Evolutionary conservation across 352 stramenopile genomes (phyloP).

Genomic region (Phytophthora pisi): DNA sequence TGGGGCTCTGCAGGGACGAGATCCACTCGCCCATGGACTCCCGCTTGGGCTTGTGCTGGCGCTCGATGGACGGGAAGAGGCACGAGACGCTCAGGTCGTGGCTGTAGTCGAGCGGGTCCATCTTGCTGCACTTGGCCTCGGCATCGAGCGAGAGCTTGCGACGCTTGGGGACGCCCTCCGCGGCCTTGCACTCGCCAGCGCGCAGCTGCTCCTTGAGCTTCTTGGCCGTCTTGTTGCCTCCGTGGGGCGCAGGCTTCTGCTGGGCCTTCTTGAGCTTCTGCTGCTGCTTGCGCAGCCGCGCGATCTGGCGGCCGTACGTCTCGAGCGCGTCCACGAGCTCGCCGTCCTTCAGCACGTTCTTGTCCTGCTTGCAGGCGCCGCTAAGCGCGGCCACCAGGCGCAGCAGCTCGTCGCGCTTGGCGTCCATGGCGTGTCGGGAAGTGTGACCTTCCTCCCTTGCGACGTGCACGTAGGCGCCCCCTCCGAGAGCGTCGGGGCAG

Average conservation of each 20-base stretch:
- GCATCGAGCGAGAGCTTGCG: constrained; percentile 48
- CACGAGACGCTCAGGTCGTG: constrained; percentile 19
- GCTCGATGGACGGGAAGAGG: constrained; percentile 43
- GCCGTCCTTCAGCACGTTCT: constrained; percentile 71
- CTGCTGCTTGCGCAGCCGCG: constrained; percentile 44
- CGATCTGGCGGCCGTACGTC: constrained; percentile 57
- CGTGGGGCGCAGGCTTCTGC: constrained; percentile 18
- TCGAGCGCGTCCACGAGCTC: constrained; percentile 72
- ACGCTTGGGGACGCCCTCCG: constrained; percentile 40
- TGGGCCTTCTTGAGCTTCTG: constrained; percentile 27
- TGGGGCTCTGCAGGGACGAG: constrained; percentile 29
- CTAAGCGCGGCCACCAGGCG: constrained; percentile 67
- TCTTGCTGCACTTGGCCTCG: constrained; percentile 18
- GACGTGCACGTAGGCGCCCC: no score
- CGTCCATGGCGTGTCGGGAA: constrained; percentile 13
- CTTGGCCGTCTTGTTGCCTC: constrained; percentile 40
- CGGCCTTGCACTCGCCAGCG: constrained; percentile 28
- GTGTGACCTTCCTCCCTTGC: not conserved
- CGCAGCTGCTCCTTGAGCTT: constrained; percentile 44
- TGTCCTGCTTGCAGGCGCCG: constrained; percentile 58
- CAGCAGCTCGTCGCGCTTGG: constrained; percentile 41
- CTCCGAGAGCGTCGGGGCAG: no score
- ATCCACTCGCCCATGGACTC: constrained; percentile 40
- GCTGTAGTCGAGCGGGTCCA: constrained; percentile 20
- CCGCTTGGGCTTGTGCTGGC: constrained; percentile 30